Conservation (phyloP, 306 rosid genomes). For the Dalbergia cultrata region DNA sequence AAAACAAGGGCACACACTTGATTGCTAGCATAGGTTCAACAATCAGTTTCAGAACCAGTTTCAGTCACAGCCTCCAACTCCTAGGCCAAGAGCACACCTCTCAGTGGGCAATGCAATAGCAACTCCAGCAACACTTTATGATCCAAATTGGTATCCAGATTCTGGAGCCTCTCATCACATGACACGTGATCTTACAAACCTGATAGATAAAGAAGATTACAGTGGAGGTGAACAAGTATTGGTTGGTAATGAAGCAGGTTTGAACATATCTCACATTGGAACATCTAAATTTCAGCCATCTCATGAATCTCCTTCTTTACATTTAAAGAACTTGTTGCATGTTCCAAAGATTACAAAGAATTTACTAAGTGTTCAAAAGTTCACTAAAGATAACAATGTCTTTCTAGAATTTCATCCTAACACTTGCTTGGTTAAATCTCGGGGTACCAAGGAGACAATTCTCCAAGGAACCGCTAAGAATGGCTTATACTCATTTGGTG, state of each 20-base stretch:
- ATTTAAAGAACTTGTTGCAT: too few species aligned
- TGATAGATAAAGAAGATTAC: neutral
- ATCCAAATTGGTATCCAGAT: neutral
- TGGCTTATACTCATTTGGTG: too few species aligned
- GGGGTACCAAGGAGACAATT: neutral
- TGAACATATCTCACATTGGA: too few species aligned
- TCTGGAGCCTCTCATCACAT: neutral
- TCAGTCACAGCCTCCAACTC: too few species aligned
- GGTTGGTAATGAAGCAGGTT: neutral
- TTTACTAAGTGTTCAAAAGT: neutral
- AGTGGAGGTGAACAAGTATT: neutral
- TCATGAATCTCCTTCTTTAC: too few species aligned
- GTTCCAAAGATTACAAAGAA: neutral
- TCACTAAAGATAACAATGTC: neutral
- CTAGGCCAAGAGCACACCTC: too few species aligned
- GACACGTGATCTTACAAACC: neutral
- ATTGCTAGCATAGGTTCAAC: too few species aligned
- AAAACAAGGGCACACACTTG: too few species aligned
- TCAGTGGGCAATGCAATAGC: too few species aligned
- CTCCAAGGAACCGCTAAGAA: neutral
- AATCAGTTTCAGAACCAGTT: too few species aligned
- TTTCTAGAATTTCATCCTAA: too few species aligned
- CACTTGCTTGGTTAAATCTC: neutral
- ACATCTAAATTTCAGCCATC: too few species aligned
- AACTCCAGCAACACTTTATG: neutral